phyloP scores from a whole-genome alignment of 2,329 filamentous ascomycete genomes.

The Diaporthe caulivora region DNA sequence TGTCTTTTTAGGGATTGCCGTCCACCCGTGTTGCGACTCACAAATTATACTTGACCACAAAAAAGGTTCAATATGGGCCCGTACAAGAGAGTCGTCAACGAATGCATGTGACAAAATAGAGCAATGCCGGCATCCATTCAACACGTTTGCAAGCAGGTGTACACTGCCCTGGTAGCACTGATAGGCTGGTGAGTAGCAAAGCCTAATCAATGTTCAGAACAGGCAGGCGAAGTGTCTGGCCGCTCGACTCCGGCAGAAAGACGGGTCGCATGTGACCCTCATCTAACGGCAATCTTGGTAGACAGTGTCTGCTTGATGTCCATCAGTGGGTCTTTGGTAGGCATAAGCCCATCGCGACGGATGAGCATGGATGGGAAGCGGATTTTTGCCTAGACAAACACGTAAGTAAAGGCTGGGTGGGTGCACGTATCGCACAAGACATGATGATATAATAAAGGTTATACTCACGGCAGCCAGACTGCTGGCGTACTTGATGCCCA shows the following conservation, averaged over 20 bases:
- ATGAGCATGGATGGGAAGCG: slow-evolving; percentile 74
- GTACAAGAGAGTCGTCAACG: too few relatives aligned
- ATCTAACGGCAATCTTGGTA: slow-evolving; percentile 20
- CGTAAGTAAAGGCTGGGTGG: neutral
- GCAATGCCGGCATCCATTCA: neutral
- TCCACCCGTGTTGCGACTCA: neutral
- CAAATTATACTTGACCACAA: neutral
- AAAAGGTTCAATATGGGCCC: neutral
- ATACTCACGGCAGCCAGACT: slow-evolving; percentile 62
- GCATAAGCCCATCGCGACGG: slow-evolving; percentile 63
- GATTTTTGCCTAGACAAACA: slow-evolving; percentile 60
- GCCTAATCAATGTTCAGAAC: neutral
- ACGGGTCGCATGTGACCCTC: neutral
- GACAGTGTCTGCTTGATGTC: slow-evolving; percentile 43
- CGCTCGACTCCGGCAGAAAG: neutral
- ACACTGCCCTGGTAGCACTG: neutral
- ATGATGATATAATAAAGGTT: neutral
- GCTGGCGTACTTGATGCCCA: slow-evolving; percentile 71
- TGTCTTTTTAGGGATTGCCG: neutral
- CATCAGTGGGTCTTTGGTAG: slow-evolving; percentile 41
- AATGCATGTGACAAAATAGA: neutral
- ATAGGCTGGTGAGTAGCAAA: neutral
- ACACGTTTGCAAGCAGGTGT: too few relatives aligned
- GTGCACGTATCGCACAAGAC: neutral
- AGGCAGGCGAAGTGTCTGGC: neutral